Conservation (phyloP, 202 grass and related monocot genomes). For the Digitaria exilis region DNA sequence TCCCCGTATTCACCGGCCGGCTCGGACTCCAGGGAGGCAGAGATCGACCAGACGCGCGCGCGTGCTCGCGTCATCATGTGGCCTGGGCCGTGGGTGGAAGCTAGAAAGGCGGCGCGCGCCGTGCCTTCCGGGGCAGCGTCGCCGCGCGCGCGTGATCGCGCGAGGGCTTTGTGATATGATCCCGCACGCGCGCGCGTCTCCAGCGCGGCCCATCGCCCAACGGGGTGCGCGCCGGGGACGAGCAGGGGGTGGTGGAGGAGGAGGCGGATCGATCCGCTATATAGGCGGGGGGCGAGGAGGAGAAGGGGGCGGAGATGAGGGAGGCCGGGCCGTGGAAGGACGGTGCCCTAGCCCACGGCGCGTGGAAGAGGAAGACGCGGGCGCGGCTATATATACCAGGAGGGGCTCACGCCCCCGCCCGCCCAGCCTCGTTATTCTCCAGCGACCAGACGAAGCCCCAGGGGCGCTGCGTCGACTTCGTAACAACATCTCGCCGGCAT, state of each 20-base stretch:
- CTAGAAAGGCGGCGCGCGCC: neutral
- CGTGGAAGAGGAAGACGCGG: neutral
- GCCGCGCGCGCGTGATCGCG: neutral
- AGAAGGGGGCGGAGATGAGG: neutral
- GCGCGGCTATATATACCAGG: conserved; percentile 25
- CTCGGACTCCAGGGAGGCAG: conserved; percentile 5
- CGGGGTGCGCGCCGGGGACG: neutral
- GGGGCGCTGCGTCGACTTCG: neutral
- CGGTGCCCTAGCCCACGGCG: neutral
- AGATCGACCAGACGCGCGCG: neutral
- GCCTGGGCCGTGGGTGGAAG: neutral
- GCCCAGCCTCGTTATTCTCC: neutral
- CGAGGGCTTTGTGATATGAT: neutral
- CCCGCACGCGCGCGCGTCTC: neutral
- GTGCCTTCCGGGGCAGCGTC: neutral
- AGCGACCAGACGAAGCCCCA: neutral
- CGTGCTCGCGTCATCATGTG: neutral
- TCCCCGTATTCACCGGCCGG: neutral
- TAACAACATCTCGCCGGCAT: neutral
- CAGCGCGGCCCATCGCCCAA: neutral
- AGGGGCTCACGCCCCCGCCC: neutral
- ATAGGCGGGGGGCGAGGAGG: neutral
- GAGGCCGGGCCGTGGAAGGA: conserved; percentile 1
- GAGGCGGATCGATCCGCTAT: neutral
- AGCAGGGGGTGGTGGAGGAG: neutral